Percentiles rank a stretch among this genome's conserved stretches.
Evolutionary conservation across 2,329 filamentous ascomycete species (phyloP).

Genomic region (Phialocephala subalpina): DNA sequence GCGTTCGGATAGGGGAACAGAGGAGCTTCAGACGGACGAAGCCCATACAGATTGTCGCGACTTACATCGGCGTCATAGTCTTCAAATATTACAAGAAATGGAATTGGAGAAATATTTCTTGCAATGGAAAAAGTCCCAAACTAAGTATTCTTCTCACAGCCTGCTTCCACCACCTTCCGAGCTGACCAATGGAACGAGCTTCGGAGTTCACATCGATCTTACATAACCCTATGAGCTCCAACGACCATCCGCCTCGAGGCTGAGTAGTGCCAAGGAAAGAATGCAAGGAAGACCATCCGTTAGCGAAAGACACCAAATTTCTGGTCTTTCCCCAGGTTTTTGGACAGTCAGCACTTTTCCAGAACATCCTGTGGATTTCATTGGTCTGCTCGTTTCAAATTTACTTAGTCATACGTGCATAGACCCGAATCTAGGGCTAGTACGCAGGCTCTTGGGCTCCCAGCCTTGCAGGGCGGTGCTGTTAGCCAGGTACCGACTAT

Average conservation of each 20-base stretch:
- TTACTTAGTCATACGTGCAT: not conserved
- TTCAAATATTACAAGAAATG: not conserved
- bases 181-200: not conserved
- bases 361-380: not conserved
- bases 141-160: not conserved
- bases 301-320: not conserved
- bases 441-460: not conserved
- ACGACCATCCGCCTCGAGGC: not conserved
- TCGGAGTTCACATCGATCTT: not conserved
- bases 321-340: not conserved
- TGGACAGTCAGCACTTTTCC: not conserved
- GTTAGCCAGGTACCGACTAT: not conserved
- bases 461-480: not conserved
- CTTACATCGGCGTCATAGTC: not conserved
- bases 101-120: not conserved
- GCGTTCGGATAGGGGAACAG: constrained; percentile 2
- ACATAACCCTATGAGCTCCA: not conserved
- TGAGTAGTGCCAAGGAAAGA: not conserved
- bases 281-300: not conserved
- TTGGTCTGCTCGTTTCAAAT: not conserved
- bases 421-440: too few relatives aligned
- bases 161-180: not conserved
- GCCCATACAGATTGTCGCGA: not conserved
- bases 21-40: not conserved
- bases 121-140: not conserved